These are phyloP conservation scores for Ceratocystis variospora DNA, from an alignment of 2,329 filamentous ascomycete species.

Conservation along the genomic window DNA sequence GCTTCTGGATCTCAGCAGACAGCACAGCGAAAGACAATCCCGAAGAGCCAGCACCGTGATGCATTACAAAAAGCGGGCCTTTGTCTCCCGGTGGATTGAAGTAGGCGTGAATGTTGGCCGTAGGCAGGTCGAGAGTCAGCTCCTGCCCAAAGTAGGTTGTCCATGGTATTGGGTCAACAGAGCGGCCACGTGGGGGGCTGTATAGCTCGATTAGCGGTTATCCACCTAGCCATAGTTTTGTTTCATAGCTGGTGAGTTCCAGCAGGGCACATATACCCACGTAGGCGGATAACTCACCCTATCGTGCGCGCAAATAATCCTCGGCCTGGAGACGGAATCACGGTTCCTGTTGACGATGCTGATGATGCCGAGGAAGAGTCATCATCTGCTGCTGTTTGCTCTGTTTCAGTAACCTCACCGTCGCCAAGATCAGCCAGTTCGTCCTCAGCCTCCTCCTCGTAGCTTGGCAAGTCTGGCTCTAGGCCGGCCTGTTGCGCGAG, in stretches of 20 bases:
- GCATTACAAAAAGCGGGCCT: conserved; percentile 78
- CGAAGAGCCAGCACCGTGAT: conserved; percentile 89
- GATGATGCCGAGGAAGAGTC: conserved; percentile 52
- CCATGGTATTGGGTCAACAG: conserved; percentile 61
- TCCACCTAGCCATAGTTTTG: conserved; percentile 15
- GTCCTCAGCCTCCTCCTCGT: conserved; percentile 4
- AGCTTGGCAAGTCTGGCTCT: conserved; percentile 5
- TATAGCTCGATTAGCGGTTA: conserved; percentile 10
- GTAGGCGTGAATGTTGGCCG: conserved; percentile 58
- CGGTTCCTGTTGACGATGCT: conserved; percentile 84
- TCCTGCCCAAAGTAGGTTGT: conserved; percentile 84
- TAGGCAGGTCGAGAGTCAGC: conserved; percentile 50
- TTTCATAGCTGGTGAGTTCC: neutral
- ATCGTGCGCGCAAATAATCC: conserved; percentile 59
- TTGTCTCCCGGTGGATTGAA: conserved; percentile 63
- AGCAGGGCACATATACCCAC: neutral
- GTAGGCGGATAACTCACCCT: conserved; percentile 36
- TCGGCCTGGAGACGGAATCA: conserved; percentile 63
- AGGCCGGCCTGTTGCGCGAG: conserved; percentile 39
- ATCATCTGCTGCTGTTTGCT: conserved; percentile 33
- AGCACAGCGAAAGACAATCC: conserved; percentile 83
- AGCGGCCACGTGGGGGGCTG: conserved; percentile 30
- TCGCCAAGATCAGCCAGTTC: neutral
- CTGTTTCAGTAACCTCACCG: conserved; percentile 9
- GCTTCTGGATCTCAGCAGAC: conserved; percentile 60